Base-by-base conservation (phyloP, 192 early-diverging fungal genomes). In the Rhizoclosmatium globosum region DNA sequence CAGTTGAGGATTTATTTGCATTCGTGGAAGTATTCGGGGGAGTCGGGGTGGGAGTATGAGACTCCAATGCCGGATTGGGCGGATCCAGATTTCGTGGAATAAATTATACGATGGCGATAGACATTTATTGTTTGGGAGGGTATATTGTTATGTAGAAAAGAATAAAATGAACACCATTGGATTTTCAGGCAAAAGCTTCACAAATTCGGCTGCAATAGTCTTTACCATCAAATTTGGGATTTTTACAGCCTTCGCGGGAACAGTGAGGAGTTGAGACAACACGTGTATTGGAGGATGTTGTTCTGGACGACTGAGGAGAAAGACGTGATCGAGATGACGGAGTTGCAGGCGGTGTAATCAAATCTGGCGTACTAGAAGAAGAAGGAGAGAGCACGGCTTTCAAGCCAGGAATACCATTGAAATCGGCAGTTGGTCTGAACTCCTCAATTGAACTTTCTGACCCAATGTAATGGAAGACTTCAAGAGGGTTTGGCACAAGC, bases 1-100 rank as follows among this genome's bases (percentile, higher is more conserved):
- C 88, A 96, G 81, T 87, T 96, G 19, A 83, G 81, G 21, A 96
- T 99, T 74, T 99, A 90, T 89, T 89, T 99, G 58, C 97, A 99
- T 82, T 94, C 95, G n/a, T 94, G 88, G 86, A 89, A 90, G 66
- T 97, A 97, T 82, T 84, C 86, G 45, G 92, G 91, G 0, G 83
- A 89, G 31, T 31, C 31, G 3, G 92, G 87, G 1, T 96, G 95
- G 94, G 73, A 83, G 0, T 95, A 91, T 82, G 92, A 96, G 77
- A 95, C 95, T 0, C 1, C 86, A 53, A 71, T 92, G 39, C 97
- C 97, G 2, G 87, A 84, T 4, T 99, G 97, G 97, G 94, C 94
- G 1, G 76, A 82, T 21, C 86, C 86, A 15, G 86, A 85, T n/a
- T 85, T 70, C n/a, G 66, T 72, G 19, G 85, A 74, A 19, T 38